Percentiles rank a stretch among this genome's conserved stretches.
Evolutionary conservation across 2,329 filamentous ascomycete species (phyloP).

Genomic region (Metarhizium anisopliae): DNA sequence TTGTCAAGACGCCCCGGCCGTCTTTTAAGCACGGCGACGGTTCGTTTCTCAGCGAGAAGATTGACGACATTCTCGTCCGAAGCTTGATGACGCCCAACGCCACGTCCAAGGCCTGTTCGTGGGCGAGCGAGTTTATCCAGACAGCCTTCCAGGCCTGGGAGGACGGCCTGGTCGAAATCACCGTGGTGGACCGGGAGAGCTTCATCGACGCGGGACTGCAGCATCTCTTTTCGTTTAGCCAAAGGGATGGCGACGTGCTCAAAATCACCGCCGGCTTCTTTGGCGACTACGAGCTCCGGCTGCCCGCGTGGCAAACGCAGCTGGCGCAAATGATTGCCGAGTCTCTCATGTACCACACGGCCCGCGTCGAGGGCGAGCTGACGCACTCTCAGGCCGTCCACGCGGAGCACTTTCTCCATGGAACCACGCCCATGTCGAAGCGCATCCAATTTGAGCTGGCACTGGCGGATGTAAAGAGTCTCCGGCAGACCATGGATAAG

Average conservation of each 20-base stretch:
- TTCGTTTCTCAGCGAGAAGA: not conserved
- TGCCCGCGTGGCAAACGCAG: conserved; percentile 17
- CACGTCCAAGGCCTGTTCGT: not conserved
- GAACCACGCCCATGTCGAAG: conserved; percentile 16
- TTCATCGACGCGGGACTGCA: conserved; percentile 17
- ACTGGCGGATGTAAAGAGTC: not conserved
- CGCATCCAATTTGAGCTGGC: conserved; percentile 23
- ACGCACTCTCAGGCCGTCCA: conserved; percentile 19
- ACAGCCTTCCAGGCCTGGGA: not conserved
- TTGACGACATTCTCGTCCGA: not conserved
- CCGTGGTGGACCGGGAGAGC: conserved; percentile 14
- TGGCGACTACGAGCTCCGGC: conserved; percentile 15
- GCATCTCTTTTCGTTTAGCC: conserved; percentile 17
- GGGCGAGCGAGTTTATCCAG: not conserved
- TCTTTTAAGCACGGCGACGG: not conserved
- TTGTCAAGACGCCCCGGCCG: not conserved
- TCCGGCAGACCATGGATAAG: conserved; percentile 17
- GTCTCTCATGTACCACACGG: conserved; percentile 25
- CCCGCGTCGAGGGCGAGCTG: conserved; percentile 18
- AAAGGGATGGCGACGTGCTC: conserved; percentile 11
- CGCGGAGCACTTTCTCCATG: conserved; percentile 23
- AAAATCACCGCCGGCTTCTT: conserved; percentile 18
- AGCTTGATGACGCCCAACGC: not conserved
- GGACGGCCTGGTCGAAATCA: conserved; percentile 13
- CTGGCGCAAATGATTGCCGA: conserved; percentile 17